Evolutionary conservation across 179 eudicot species (phyloP), one percentile per base, ranked within the genome.

Genomic region (Actinidia arguta): DNA sequence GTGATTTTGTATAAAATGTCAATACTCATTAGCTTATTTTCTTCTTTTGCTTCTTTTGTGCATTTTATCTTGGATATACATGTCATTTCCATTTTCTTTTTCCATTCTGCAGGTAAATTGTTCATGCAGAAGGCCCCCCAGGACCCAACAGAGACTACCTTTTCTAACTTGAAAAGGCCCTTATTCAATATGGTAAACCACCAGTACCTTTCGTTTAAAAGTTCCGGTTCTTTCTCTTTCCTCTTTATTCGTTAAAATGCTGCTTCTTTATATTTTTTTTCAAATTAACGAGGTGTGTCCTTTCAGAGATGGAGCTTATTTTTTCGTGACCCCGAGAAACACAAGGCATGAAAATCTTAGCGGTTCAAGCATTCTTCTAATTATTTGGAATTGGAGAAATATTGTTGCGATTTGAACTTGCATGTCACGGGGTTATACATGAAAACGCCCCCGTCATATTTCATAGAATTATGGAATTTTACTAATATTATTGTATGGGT

Each of bases 81-180:
- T 22, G 12, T 54, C 62, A 20, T 85, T 80, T 24, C 27, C 51
- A 24, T 73, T 48, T 63, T 44, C 7, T 25, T 27, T 48, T 25
- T n/a, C 39, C 39, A 54, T 48, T 86, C 5, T 85, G 85, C 92
- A 96, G 99, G 84, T 97, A 94, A 88, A 92, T 96, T 76, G 80
- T 89, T 27, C 83, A 46, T 4, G 98, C 99, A 3, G 87, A 92
- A 93, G 98, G 99, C 11, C 99, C 99, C 47, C 93, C 99, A 44
- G 99, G 99, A 76, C 98, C 97, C 44, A 96, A 96, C 90, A 91
- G 89, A 87, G 99, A 94, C 82, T 96, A 96, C 86, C 92, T 96
- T 73, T 94, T 94, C 87, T 90, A 93, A 36, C 99, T 96, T 27
- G 99, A 96, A 88, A 90, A 85, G 76, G 93, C 99, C 70, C 96